Base-by-base conservation (phyloP, 495 filamentous ascomycete genomes). In the Aspergillus leporis region DNA sequence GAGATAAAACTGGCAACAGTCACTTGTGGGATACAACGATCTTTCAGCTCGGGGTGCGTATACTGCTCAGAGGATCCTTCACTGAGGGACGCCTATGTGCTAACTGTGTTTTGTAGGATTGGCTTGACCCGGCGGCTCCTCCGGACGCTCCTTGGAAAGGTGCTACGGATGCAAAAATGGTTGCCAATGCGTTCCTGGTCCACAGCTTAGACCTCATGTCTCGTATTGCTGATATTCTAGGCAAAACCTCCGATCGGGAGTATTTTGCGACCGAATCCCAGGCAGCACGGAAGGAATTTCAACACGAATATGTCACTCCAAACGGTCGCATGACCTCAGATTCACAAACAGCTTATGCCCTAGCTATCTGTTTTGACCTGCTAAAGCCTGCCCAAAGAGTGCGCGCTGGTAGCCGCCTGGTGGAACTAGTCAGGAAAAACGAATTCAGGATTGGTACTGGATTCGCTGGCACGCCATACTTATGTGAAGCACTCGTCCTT, bases 171-270 rank as follows among this genome's bases (percentile, higher is more conserved):
- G 66, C 73, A 0, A 66, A 65, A 6, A 69, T 80, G 7, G 78
- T 83, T 0, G 77, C 80, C 13, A 79, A 85, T 41, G 77, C 81
- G 10, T 85, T 83, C 64, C 74, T 85, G 14, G 69, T 81, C 0
- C 76, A 81, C 48, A 72, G 80, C 3, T 79, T 79, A 0, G 56
- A 58, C 19, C 31, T 80, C 0, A 61, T 77, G 1, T 62, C 68
- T 6, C 31, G 66, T 13, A 62, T 69, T 1, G 55, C 52, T 14
- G 14, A 25, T 0, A 56, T 69, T 5, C 66, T 81, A 5, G 70
- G 66, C 1, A 28, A 70, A 4, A 32, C 60, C 0, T 64, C 61
- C 5, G 74, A 75, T 1, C 51, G 49, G 16, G 36, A 32, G 16
- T 65, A 63, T 0, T 81, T 72, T 23, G 50, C 46, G 30, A 16